These are phyloP conservation scores for Stevia rebaudiana DNA, from an alignment of 140 eudicot genomes.

Conservation along the genomic window DNA sequence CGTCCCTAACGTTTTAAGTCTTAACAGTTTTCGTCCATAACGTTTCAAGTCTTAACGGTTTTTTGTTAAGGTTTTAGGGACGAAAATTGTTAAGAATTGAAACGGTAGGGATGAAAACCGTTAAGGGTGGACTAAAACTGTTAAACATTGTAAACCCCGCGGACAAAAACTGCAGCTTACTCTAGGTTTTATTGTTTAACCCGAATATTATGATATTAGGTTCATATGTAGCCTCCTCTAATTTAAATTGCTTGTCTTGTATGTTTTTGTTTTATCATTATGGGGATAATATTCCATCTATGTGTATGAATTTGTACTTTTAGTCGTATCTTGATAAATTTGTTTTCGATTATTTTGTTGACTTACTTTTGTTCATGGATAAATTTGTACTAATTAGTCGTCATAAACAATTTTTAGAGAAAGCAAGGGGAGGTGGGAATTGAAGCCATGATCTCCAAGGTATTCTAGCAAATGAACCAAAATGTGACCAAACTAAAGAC, in stretches of 20 bases:
- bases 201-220: background rate
- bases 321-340: background rate
- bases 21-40: too few relatives aligned
- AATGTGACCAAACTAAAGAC: slow-evolving; percentile 1
- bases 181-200: too few relatives aligned
- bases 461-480: slow-evolving; percentile 11
- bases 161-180: too few relatives aligned
- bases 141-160: too few relatives aligned
- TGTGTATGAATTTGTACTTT: too few relatives aligned
- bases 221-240: background rate
- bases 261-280: background rate
- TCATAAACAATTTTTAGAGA: background rate
- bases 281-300: background rate
- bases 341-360: background rate
- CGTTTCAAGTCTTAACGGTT: too few relatives aligned
- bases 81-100: too few relatives aligned
- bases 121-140: too few relatives aligned
- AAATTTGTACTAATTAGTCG: slow-evolving; percentile 4
- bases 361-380: background rate
- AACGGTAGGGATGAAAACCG: too few relatives aligned
- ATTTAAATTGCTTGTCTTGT: background rate
- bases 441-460: slow-evolving; percentile 13
- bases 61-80: too few relatives aligned
- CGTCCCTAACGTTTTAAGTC: too few relatives aligned
- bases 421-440: slow-evolving; percentile 10